Base-by-base conservation (phyloP, 2,329 filamentous ascomycete species). In the Colletotrichum tropicale region DNA sequence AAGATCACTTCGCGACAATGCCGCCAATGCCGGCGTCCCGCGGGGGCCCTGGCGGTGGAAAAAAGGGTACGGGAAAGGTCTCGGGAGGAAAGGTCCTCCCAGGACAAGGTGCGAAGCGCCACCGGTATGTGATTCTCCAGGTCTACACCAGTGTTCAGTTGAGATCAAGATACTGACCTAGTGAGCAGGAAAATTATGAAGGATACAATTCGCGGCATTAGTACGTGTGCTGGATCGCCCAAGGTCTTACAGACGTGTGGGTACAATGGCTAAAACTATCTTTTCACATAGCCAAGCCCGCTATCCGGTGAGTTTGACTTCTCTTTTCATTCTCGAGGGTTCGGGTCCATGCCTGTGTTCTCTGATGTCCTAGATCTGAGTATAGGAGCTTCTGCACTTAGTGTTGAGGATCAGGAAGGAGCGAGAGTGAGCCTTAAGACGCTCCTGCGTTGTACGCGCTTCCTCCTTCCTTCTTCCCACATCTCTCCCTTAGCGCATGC, bases 181-280 rank as follows among this genome's bases (percentile, higher is more conserved):
- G 43, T 38, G 67, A 30, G 69, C 52, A 89, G 90, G 0, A 91
- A 91, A 74, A 81, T 91, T 0, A 36, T 86, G 0, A 86, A 83
- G 18, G 90, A 91, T 48, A 86, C 81, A 0, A 87, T 92, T 10
- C 69, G 80, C 0, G 90, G 88, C 0, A 86, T 92, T 21, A 91
- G 89, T 89, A 84, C 9, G n/a, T 26, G 13, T 30, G 70, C 48
- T 30, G 10, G 15, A 21, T 48, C 30, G n/a, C 8, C 52, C 21
- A 8, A 26, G 7, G 62, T 56, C 78, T 81, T 77, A 80, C 70
- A 26, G 28, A 75, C 6, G 3, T 69, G 72, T 78, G 66, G 78
- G 66, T 60, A 48, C 6, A 26, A 7, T 18, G 18, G 71, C 80
- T 68, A 28, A 76, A 66, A 30, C 68, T 72, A 6, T 52, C 30